A percentile compares a stretch with the other conserved stretches of the same genome.
These are phyloP conservation scores for Cinchona pubescens DNA, from an alignment of 257 asterid genomes.

Conservation along the genomic window DNA sequence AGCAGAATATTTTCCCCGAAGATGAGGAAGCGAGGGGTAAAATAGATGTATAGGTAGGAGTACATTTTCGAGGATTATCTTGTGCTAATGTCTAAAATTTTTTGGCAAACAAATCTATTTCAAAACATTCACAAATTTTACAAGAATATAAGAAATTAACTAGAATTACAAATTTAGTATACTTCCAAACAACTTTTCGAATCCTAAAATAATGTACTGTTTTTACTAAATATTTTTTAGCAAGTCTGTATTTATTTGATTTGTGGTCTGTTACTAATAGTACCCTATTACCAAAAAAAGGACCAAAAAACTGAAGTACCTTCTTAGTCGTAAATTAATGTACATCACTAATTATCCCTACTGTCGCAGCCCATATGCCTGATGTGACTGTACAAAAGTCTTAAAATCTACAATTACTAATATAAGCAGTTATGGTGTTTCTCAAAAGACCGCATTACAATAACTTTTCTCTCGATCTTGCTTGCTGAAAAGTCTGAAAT, in stretches of 20 bases:
- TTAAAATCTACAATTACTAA: neutral
- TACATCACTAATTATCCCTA: neutral
- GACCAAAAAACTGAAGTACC: neutral
- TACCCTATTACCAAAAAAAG: neutral
- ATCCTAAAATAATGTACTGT: neutral
- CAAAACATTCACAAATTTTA: neutral
- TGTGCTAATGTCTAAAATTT: no score
- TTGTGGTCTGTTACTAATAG: no score
- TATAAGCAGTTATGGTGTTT: neutral
- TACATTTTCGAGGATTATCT: neutral
- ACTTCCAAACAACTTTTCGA: neutral
- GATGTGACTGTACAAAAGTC: slow-evolving; percentile 3
- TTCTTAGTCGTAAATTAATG: neutral
- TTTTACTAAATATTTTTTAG: no score
- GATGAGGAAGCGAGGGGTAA: no score
- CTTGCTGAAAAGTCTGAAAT: no score
- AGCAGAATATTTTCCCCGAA: no score
- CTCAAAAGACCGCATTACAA: neutral
- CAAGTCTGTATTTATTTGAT: no score
- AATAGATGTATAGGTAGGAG: no score
- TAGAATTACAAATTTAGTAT: neutral
- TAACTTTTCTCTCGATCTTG: neutral
- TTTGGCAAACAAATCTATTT: no score
- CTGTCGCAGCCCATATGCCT: neutral
- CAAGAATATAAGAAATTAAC: neutral